Conservation (phyloP, 2,329 filamentous ascomycete genomes). For the Penicillium sp. region DNA sequence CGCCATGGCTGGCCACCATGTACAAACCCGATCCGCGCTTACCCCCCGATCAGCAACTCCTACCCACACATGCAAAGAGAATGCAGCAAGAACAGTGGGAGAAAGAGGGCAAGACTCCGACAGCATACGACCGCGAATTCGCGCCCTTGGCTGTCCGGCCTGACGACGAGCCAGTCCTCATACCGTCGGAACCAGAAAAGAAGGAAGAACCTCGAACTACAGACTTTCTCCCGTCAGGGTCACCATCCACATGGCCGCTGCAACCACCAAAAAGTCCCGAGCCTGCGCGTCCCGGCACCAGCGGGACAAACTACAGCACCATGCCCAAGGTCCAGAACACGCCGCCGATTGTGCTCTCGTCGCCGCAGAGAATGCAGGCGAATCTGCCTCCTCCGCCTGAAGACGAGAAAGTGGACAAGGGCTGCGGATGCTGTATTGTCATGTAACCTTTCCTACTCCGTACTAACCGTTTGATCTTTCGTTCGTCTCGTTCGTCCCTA, state of each 20-base stretch:
- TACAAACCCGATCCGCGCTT: slow-evolving; percentile 94
- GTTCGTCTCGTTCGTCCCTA: neutral
- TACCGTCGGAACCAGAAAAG: slow-evolving; percentile 20
- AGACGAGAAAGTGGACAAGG: slow-evolving; percentile 55
- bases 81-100: slow-evolving; percentile 96
- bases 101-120: slow-evolving; percentile 80
- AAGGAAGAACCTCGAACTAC: slow-evolving; percentile 10
- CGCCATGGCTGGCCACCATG: slow-evolving; percentile 90
- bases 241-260: slow-evolving; percentile 21
- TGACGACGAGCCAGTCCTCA: slow-evolving; percentile 26
- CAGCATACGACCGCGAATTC: slow-evolving; percentile 82
- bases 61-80: slow-evolving; percentile 87
- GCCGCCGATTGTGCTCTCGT: slow-evolving; percentile 30
- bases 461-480: neutral
- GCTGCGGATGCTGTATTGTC: slow-evolving; percentile 68
- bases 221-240: neutral
- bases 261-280: slow-evolving; percentile 32
- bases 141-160: slow-evolving; percentile 62
- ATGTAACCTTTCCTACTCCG: slow-evolving; percentile 51
- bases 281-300: slow-evolving; percentile 35
- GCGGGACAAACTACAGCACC: slow-evolving; percentile 47
- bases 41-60: slow-evolving; percentile 89
- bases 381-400: slow-evolving; percentile 48
- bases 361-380: slow-evolving; percentile 38
- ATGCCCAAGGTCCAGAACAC: slow-evolving; percentile 45